Evolutionary conservation across 1,284 basidiomycete genomes (phyloP).

Genomic region (Hypsizygus ulmarius): DNA sequence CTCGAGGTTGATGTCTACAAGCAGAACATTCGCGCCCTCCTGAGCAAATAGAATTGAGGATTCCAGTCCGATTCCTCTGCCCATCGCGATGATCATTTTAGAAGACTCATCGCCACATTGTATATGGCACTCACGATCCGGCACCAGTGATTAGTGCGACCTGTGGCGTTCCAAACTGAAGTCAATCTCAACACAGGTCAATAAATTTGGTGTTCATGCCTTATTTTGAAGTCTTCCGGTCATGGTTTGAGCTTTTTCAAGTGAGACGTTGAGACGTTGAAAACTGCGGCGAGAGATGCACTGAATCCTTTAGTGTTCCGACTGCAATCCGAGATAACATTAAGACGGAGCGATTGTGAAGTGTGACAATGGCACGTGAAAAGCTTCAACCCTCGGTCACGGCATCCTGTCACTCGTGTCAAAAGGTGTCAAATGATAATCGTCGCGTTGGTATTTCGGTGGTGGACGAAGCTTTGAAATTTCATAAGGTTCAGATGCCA

Average conservation of each 20-base stretch:
- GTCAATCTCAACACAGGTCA: constrained; percentile 13
- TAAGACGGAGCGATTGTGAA: neutral
- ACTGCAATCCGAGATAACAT: constrained; percentile 6
- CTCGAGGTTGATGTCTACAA: constrained; percentile 83
- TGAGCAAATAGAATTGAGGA: constrained; percentile 88
- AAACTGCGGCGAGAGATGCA: too few relatives aligned
- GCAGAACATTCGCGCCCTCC: constrained; percentile 86
- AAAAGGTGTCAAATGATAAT: too few relatives aligned
- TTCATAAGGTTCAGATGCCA: too few relatives aligned
- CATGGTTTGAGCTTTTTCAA: constrained; percentile 38
- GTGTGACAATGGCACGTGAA: constrained; percentile 6
- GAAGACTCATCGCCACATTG: constrained; percentile 9
- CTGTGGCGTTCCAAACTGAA: constrained; percentile 34
- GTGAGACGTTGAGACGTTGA: neutral
- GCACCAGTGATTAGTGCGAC: constrained; percentile 82
- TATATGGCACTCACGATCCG: constrained; percentile 64
- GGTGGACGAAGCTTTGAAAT: too few relatives aligned
- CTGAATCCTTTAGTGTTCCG: too few relatives aligned
- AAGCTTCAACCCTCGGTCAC: neutral
- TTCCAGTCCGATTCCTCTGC: constrained; percentile 91
- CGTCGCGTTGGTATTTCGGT: too few relatives aligned
- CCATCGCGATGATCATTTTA: constrained; percentile 14
- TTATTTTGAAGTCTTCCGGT: constrained; percentile 70
- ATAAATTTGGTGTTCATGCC: constrained; percentile 34
- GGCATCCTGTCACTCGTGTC: too few relatives aligned